Base-by-base conservation (phyloP, 2,329 filamentous ascomycete species). In the Dichotomopilus funicola region DNA sequence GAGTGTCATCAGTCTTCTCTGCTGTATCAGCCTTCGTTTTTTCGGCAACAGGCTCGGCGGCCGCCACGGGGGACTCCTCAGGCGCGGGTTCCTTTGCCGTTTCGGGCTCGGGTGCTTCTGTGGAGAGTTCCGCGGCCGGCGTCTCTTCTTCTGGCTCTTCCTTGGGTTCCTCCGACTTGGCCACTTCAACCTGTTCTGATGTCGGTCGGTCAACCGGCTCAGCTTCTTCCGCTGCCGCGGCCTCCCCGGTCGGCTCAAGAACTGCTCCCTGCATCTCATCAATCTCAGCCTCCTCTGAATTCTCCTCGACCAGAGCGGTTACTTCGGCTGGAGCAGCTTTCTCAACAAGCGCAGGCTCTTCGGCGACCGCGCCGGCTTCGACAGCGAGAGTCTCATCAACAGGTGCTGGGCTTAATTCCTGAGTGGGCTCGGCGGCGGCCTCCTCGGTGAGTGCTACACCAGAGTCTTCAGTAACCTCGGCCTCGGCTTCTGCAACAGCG, bases 381-480 rank as follows among this genome's bases (percentile, higher is more conserved):
- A 27, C 19, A 27, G 19, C 37, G 36, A 19, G 12, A 7, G 33
- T 31, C 27, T 58, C 56, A 6, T 31, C 46, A 40, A 37, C 49
- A 19, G 54, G 40, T 12, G 55, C 49, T 47, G 33, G 9, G n/a
- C 47, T 49, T 6, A 19, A 6, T 33, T 47, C 50, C 6, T 44
- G 40, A 9, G 37, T 33, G 27, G 41, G 7, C 13, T 47, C 46
- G 8, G 37, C 31, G 33, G 45, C 12, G 35, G 37, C n/a, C 8
- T 41, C 38, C 1, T 75, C 78, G 59, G 61, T 76, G 37, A 73
- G 71, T 77, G 76, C 73, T 4, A 62, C 56, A n/a, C 40, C 38
- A n/a, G 43, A 19, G 6, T 51, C 48, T 5, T 43, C 40, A 9
- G 33, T 36, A 7, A 31, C 7, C 6, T 51, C 47, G 19, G 31